Percentiles rank a stretch among this genome's conserved stretches.
These are phyloP conservation scores for Solanum corneliomulleri DNA, from an alignment of 257 asterid genomes.

Conservation along the genomic window DNA sequence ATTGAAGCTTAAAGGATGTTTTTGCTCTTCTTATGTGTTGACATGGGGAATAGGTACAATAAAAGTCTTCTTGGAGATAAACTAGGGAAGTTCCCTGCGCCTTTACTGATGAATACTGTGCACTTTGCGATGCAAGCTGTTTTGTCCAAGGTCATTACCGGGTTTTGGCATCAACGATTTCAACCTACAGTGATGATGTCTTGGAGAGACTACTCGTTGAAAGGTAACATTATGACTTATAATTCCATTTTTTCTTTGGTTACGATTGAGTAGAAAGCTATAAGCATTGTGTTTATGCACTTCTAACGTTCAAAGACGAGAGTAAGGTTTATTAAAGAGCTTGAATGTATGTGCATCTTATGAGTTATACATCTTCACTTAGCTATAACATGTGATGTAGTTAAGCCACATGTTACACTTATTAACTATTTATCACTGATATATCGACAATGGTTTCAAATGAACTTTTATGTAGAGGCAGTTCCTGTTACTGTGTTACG, in stretches of 20 bases:
- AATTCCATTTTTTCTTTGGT: neutral
- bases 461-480: neutral
- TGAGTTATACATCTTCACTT: neutral
- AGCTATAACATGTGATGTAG: neutral
- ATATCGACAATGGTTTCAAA: neutral
- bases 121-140: constrained; percentile 96
- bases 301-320: neutral
- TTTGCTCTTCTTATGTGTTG: neutral
- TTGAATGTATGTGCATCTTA: neutral
- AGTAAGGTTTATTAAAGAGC: neutral
- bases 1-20: neutral
- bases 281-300: neutral
- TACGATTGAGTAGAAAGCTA: neutral
- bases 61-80: constrained; percentile 88
- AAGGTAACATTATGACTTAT: constrained; percentile 15
- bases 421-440: neutral
- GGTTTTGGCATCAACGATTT: constrained; percentile 85
- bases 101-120: constrained; percentile 83
- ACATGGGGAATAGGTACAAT: constrained; percentile 55
- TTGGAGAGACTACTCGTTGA: constrained; percentile 71
- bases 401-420: neutral
- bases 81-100: constrained; percentile 96
- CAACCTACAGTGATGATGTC: constrained; percentile 62
- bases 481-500: neutral
- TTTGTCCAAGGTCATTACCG: constrained; percentile 72